Base-by-base conservation (phyloP, 495 filamentous ascomycete genomes). In the Articulospora tetracladia region DNA sequence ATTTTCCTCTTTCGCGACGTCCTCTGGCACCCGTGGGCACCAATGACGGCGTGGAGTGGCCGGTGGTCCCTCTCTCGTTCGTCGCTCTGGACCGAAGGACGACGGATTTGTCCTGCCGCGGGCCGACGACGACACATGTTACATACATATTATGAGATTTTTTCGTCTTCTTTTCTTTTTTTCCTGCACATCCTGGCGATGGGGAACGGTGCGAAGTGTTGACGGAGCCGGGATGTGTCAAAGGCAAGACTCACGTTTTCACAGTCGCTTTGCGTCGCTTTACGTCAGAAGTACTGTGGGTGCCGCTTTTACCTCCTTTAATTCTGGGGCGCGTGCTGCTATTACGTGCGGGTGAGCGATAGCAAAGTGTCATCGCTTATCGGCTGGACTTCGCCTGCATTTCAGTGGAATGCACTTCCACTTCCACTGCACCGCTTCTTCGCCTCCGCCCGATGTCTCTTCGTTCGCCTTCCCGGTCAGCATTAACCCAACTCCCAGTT, bases 281-380 rank as follows among this genome's bases (percentile, higher is more conserved):
- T 44, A 44, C 39, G 17, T 44, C 39, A 44, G n/a, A 7, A 34
- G 6, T 34, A 34, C 6, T 15, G 15, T 44, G 30, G 8, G 17
- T 44, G 39, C 39, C n/a, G 39, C 39, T 44, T 44, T 44, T 11
- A 44, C 39, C 39, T 44, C 17, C 8, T 19, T 12, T 44, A 19
- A 44, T 44, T n/a, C 15, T 34, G 39, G 39, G 39, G 39, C 39
- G n/a, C n/a, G 10, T 19, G 39, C 39, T n/a, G 39, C 39, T 44
- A 12, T 44, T 44, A 44, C 30, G 30, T 32, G 30, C 30, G 30
- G 30, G 39, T 44, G 39, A 44, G 39, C 8, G 47, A 50, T 50
- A 50, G 25, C 20, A 27, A 50, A 50, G 19, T 24, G 47, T 50
- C 47, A 50, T 50, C 47, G 47, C 25, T 50, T 44, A 44, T 44